Evolutionary conservation across 495 filamentous ascomycete species (phyloP), one percentile per base, ranked within the genome.

Genomic region (Pyronema domesticum): DNA sequence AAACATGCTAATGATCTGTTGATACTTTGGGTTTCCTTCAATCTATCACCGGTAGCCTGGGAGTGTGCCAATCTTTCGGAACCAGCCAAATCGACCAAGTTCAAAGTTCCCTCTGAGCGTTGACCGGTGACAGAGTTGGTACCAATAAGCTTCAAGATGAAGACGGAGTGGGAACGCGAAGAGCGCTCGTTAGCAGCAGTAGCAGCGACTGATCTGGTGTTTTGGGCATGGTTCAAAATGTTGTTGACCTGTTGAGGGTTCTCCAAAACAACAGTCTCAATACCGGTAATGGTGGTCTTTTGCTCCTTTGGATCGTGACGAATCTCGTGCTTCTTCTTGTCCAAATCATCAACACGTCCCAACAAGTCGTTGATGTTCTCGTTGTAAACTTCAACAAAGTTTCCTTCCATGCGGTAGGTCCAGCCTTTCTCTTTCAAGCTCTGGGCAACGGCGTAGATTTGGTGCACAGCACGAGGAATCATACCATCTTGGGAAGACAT

Each of bases 321-420:
- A 56, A 95, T 91, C 60, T 96, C 91, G 45, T 89, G 83, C 71
- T 85, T 91, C 70, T 86, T 88, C 68, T 83, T 86, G 59, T 84
- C 81, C 37, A 85, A 69, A 18, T 87, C 80, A 40, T 85, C 81
- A 1, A 80, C 72, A 34, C 78, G 79, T 7, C 86, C 84, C 9
- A 99, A 78, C 3, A 99, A 72, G 67, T 99, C 91, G 68, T 95
- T 87, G 57, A 96, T 73, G 57, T 87, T 87, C 63, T 99, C 91
- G 60, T 99, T 96, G 75, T 99, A 96, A 23, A 99, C 93, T 65
- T 99, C 91, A n/a, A 99, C 80, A 62, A 96, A 99, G 56, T 82
- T 84, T 6, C 93, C 91, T 64, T 89, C 85, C 80, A 99, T 93
- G 0, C 76, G 82, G 65, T 96, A 99, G 34, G 74, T 74, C 91